Conservation (phyloP, 2,329 filamentous ascomycete species). For the Botrytis porri region DNA sequence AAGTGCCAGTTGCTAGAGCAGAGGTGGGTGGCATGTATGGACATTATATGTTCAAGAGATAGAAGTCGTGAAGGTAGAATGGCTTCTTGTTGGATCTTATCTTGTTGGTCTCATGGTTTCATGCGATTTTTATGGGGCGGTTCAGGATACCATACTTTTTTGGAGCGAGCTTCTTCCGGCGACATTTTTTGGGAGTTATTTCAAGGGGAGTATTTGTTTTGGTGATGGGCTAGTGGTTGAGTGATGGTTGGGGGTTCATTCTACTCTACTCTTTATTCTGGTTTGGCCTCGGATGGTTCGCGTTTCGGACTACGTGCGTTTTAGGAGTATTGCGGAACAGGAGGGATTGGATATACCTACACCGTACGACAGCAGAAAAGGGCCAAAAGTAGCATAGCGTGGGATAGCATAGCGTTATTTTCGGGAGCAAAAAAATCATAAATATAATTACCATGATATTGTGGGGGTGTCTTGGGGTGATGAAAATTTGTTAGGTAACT, state of each 20-base stretch:
- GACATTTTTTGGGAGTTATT: neutral
- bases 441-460: neutral
- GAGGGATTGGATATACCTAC: neutral
- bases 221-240: neutral
- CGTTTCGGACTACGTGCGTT: neutral
- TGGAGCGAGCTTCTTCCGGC: neutral
- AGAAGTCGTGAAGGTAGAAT: neutral
- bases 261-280: conserved; percentile 6
- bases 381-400: neutral
- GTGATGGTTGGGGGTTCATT: neutral
- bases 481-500: neutral
- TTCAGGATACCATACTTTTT: conserved; percentile 1
- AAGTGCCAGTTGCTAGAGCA: conserved; percentile 52
- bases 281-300: neutral
- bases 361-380: neutral
- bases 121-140: neutral
- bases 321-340: neutral
- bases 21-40: conserved; percentile 58
- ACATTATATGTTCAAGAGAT: conserved; percentile 55
- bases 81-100: neutral
- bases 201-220: neutral
- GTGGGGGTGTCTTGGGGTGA: neutral
- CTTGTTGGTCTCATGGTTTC: neutral
- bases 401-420: neutral
- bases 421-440: neutral